Evolutionary conservation across 1,284 basidiomycete species (phyloP), one percentile per base, ranked within the genome.

Genomic region (Trichosporon inkin): DNA sequence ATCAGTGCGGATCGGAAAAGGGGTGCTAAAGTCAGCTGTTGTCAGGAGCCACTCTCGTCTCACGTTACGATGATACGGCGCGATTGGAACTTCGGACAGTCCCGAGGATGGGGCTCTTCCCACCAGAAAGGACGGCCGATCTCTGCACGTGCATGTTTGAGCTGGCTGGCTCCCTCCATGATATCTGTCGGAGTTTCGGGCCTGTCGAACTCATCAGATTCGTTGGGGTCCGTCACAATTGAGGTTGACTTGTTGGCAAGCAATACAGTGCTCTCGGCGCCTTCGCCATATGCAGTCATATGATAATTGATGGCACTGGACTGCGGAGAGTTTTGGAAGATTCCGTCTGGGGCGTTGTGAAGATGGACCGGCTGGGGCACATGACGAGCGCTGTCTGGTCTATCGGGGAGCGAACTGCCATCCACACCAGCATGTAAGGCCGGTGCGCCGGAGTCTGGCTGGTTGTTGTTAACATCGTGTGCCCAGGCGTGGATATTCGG

Each of bases 51-150:
- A 36, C 35, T 5, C 10, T 7, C n/a, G 17, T 32, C 73, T 62
- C 28, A 73, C 72, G 38, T 35, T 5, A 76, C 62, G 0, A 63
- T 28, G 3, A 76, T 16, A 8, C 74, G 52, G 34, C 64, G 68
- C 3, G 44, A 52, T 3, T 67, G 65, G 51, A 63, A 76, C 20
- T 19, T 40, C 1, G 66, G 65, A 20, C 65, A 67, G 37, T 62
- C 67, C 55, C 66, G 63, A 10, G 72, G 71, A 51, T 72, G 71
- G 2, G 67, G 62, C 8, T 60, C 53, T 13, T 57, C 38, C 44
- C 67, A 69, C 67, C 69, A 73, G 62, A 49, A 49, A 6, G 28
- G 16, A 14, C 22, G 24, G 24, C 7, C 24, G 2, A 17, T 3
- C 24, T 28, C 16, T n/a, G 14, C 14, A 16, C 28, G 6, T 8